Percentiles rank a stretch among this genome's conserved stretches.
Evolutionary conservation across 257 asterid species (phyloP).

Genomic region (Solanum medicagineum): DNA sequence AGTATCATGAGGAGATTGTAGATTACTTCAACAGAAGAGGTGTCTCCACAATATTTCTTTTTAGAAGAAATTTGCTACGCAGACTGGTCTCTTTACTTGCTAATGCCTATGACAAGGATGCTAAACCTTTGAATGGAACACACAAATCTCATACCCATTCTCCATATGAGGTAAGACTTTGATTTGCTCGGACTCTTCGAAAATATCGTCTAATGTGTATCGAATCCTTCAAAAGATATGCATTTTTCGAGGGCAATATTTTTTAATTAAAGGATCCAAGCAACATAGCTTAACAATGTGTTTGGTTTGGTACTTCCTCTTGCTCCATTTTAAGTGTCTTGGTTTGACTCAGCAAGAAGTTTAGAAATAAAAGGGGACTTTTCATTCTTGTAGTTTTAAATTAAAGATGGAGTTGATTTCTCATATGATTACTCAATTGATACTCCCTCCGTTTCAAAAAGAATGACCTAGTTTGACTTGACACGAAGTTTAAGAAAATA

Average conservation of each 20-base stretch:
- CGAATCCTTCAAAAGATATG: neutral
- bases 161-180: conserved; percentile 40
- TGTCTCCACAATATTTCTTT: conserved; percentile 54
- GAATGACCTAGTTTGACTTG: too few relatives aligned
- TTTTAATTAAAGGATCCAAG: rapidly evolving
- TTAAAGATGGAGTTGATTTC: too few relatives aligned
- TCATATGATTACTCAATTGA: too few relatives aligned
- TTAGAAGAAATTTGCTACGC: conserved; percentile 61
- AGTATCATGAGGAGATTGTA: conserved; percentile 38
- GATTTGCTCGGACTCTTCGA: neutral
- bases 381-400: too few relatives aligned
- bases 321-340: too few relatives aligned
- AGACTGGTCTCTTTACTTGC: conserved; percentile 67
- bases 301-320: neutral
- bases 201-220: neutral
- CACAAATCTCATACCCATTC: conserved; percentile 88
- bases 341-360: too few relatives aligned
- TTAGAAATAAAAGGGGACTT: too few relatives aligned
- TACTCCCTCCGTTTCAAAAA: too few relatives aligned
- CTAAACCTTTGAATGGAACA: conserved; percentile 57
- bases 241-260: neutral
- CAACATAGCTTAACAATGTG: neutral
- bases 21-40: conserved; percentile 52
- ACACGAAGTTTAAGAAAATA: too few relatives aligned
- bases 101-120: conserved; percentile 56